Base-by-base conservation (phyloP, 2,329 filamentous ascomycete genomes). In the Cercospora zeina region DNA sequence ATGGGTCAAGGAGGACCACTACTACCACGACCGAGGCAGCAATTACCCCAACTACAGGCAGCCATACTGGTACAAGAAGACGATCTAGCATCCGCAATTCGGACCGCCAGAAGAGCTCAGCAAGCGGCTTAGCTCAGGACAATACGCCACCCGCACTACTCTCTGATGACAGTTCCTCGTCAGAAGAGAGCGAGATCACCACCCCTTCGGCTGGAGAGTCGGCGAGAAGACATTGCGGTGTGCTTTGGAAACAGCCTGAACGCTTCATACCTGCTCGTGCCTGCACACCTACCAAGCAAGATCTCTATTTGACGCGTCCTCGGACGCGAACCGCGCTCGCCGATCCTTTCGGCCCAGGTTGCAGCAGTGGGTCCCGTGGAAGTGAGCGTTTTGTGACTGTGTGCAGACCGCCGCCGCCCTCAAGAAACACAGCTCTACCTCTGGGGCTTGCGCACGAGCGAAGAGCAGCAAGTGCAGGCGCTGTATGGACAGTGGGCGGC, bases 401-500 rank as follows among this genome's bases (percentile, higher is more conserved):
- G 16, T 54, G 58, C 3, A 63, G 51, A 58, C 34, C 39, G 31
- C 62, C 53, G 31, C 57, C 53, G 34, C 7, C 36, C 66, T 31
- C 55, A 58, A n/a, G 50, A 55, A 53, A 33, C 63, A 19, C 39
- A 60, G n/a, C 34, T 58, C 21, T 42, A 49, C 13, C 53, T 30
- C 30, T 27, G 21, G 58, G 59, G 14, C 53, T 61, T 42, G 19
- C 36, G 9, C 21, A 61, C 14, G 54, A 58, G 21, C 54, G 54
- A 21, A 59, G 70, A 55, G 65, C 67, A 71, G 78, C 85, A 64
- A 93, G 89, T 73, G 77, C 81, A 64, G 88, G 89, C 2, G 83
- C 87, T 9, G 82, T 93, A 16, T 96, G 90, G 91, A 85, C 86
- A 16, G 86, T 95, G 10, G 89, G 90, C 27, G 89, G 89, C n/a